A percentile compares a stretch with the other conserved stretches of the same genome.
phyloP scores from a whole-genome alignment of 108 stramenopile species.

The Nitzschia sp. region DNA sequence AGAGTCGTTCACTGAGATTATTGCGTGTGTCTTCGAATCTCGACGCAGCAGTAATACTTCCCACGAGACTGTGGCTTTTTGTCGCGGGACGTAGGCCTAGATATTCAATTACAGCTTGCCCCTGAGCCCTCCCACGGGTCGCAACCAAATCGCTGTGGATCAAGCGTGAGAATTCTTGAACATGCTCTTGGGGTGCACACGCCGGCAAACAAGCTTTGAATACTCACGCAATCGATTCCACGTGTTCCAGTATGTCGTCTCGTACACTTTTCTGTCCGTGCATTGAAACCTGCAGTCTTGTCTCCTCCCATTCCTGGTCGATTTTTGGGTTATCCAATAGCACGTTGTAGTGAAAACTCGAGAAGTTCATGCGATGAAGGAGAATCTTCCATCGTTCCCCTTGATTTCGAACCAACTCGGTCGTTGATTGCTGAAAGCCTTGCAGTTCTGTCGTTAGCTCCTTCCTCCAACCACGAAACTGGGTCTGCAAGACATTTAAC shows the following conservation, averaged over 20 bases:
- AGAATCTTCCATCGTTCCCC: slow-evolving; percentile 35
- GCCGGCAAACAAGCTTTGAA: too few species aligned
- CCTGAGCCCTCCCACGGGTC: slow-evolving; percentile 66
- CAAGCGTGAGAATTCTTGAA: neutral
- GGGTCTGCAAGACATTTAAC: slow-evolving; percentile 57
- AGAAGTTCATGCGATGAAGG: slow-evolving; percentile 31
- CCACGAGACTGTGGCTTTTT: slow-evolving; percentile 55
- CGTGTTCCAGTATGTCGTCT: slow-evolving; percentile 28
- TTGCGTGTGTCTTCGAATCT: slow-evolving; percentile 62
- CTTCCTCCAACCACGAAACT: slow-evolving; percentile 73
- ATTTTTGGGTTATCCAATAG: slow-evolving; percentile 44
- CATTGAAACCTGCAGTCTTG: slow-evolving; percentile 22
- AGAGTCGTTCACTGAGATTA: slow-evolving; percentile 48
- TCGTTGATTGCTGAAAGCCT: slow-evolving; percentile 29
- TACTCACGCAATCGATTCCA: slow-evolving; percentile 45
- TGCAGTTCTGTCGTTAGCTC: slow-evolving; percentile 54
- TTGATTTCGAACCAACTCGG: slow-evolving; percentile 37
- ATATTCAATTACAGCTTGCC: slow-evolving; percentile 73
- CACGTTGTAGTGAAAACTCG: slow-evolving; percentile 28
- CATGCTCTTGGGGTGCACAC: too few species aligned
- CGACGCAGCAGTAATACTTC: slow-evolving; percentile 60
- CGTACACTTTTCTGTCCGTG: slow-evolving; percentile 24
- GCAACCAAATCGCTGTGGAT: slow-evolving; percentile 49
- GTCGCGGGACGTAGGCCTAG: slow-evolving; percentile 69
- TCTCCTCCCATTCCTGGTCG: slow-evolving; percentile 54